A percentile compares a stretch with the other conserved stretches of the same genome.
These are phyloP conservation scores for Boeremia lycopersici DNA, from an alignment of 2,329 filamentous ascomycete species.

Conservation along the genomic window DNA sequence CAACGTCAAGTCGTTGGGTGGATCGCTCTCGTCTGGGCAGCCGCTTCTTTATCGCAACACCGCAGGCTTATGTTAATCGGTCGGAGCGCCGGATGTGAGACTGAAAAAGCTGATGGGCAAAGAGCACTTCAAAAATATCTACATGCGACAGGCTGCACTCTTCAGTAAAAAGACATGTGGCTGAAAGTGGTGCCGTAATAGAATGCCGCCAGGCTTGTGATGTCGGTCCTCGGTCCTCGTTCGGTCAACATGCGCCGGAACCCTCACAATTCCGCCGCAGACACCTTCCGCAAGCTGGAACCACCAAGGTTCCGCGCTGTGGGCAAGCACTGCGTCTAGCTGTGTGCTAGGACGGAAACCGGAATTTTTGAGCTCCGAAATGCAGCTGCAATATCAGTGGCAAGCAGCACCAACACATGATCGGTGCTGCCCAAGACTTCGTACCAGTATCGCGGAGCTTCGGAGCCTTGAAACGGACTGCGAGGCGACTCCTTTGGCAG, in stretches of 20 bases:
- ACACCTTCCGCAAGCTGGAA: background rate
- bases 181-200: slow-evolving; percentile 35
- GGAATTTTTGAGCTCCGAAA: background rate
- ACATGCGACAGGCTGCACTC: background rate
- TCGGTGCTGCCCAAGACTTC: background rate
- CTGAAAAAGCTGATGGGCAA: slow-evolving; percentile 7
- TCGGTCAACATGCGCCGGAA: background rate
- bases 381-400: no score
- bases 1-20: slow-evolving; percentile 24
- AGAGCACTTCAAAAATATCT: slow-evolving; percentile 1
- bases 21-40: slow-evolving; percentile 21
- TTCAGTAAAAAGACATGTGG: slow-evolving; percentile 12
- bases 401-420: background rate
- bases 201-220: slow-evolving; percentile 12
- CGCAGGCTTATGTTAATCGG: slow-evolving; percentile 15
- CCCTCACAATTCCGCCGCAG: slow-evolving; percentile 20
- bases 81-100: slow-evolving; percentile 10
- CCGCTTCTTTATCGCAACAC: slow-evolving; percentile 13
- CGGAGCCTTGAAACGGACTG: background rate
- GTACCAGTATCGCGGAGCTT: background rate
- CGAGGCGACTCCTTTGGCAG: no score
- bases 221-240: slow-evolving; percentile 7
- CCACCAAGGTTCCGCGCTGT: slow-evolving; percentile 6
- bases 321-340: background rate
- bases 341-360: background rate